Evolutionary conservation across 352 stramenopile species (phyloP), one percentile per base, ranked within the genome.

Genomic region (Phytopythium mirpurense): DNA sequence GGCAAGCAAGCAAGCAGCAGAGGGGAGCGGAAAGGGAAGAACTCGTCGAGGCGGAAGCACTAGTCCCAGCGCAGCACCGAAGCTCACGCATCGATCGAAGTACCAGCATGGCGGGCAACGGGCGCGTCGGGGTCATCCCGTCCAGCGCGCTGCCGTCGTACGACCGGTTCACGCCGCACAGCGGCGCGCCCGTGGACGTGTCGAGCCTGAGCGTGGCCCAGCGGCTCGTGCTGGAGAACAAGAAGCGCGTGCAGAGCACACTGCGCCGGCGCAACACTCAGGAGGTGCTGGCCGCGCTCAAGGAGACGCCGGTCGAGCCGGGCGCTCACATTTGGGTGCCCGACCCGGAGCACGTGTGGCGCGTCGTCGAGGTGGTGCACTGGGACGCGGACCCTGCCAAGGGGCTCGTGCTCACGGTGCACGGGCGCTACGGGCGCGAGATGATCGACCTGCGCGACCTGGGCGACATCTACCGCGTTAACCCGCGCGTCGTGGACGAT

Each of bases 251-350:
- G 40, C 65, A 80, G 54, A 73, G 70, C 53, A 83, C 70, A 35
- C 67, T 79, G 59, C 82, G 83, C 2, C 74, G 72, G 36, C 79
- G 78, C 64, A 93, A 74, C 66, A 86, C 76, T 46, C 56, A 71
- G 40, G 81, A 95, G 55, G 81, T 92, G 21, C 61, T 86, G 50
- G 68, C 70, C 23, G 69, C 82, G 43, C 70, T 95, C 34, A 56
- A 68, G 54, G 72, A 84, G 51, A 76, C 74, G 52, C 85, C 85
- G 4, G 72, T 93, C 26, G 83, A 93, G 54, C 41, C 90, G 16
- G 85, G 85, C 46, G 63, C 79, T 32, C 81, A 93, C 58, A 90
- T 95, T 55, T 95, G 85, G 85, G 76, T 95, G 53, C 85, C 85
- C 1, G 85, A 95, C 57, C 69, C 75, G 19, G 83, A 93, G 60